Evolutionary conservation across 2,329 filamentous ascomycete genomes (phyloP), one percentile per base, ranked within the genome.

Genomic region (Colletotrichum phormii): DNA sequence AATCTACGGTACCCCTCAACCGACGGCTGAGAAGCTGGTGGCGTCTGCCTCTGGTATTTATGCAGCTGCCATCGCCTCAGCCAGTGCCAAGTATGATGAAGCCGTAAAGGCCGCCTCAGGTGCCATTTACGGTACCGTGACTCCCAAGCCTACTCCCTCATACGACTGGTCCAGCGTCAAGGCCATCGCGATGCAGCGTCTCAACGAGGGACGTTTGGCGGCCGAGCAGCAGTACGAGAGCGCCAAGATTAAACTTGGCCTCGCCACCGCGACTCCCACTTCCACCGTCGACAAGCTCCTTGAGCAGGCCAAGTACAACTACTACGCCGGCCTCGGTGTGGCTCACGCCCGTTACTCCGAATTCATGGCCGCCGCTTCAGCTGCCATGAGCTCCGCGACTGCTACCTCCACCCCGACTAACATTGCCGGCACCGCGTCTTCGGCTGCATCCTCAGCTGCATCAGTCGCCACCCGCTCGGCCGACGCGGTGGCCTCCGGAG

Each of bases 321-420:
- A 96, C 81, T 95, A 95, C 77, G 92, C 94, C 75, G 94, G 92
- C 12, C 82, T 97, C 29, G 94, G 94, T 33, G 81, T 94, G 57
- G 94, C 95, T 0, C 93, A 97, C 77, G 94, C 91, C 55, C 90
- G 92, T 49, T 97, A 97, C 80, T 91, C 92, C 5, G 92, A 92
- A 62, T 96, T 97, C 78, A 75, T 97, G 2, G 87, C 87, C 13
- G 91, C 92, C 5, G 94, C 93, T 8, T 94, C 93, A 11, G 90
- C 89, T 46, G 93, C 91, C 24, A 85, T 94, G 53, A 92, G 90
- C 67, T 86, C 86, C 2, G 73, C 87, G 51, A 89, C 87, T 0
- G 90, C 90, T 7, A 89, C 90, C 12, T 89, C 91, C 18, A 91
- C 89, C 0, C 88, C 90, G 2, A 90, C 86, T 1, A 83, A 90